Percentiles rank a stretch among this genome's conserved stretches.
Conservation (phyloP, 805 yeast genomes). For the Metschnikowia aberdeeniae region DNA sequence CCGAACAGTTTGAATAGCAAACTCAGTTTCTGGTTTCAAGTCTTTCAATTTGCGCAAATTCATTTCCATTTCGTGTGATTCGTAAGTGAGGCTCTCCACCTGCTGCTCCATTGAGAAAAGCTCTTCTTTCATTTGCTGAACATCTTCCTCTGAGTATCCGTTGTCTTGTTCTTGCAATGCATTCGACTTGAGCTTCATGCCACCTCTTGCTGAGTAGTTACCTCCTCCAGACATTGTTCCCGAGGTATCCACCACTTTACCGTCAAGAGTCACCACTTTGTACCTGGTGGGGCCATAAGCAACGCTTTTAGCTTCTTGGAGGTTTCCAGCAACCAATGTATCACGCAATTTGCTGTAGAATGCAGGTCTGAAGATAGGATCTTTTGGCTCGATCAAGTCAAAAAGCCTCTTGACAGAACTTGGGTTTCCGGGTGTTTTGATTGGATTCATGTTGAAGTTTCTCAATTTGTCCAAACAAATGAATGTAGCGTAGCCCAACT, state of each 20-base stretch:
- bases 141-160: slow-evolving; percentile 53
- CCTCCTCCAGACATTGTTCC: slow-evolving; percentile 99
- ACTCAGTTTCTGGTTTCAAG: slow-evolving; percentile 66
- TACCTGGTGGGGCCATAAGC: slow-evolving; percentile 80
- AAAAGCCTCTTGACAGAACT: slow-evolving; percentile 73
- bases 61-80: slow-evolving; percentile 54
- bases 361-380: slow-evolving; percentile 73
- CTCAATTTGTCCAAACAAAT: slow-evolving; percentile 74
- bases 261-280: slow-evolving; percentile 90
- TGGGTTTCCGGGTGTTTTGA: slow-evolving; percentile 61
- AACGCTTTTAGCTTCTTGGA: slow-evolving; percentile 77
- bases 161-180: slow-evolving; percentile 19
- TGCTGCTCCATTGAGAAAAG: slow-evolving; percentile 50
- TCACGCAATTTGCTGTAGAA: slow-evolving; percentile 84
- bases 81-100: slow-evolving; percentile 46
- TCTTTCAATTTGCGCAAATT: slow-evolving; percentile 57
- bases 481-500: slow-evolving; percentile 85
- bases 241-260: slow-evolving; percentile 84
- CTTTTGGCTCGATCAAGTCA: slow-evolving; percentile 70
- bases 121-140: slow-evolving; percentile 50
- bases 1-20: slow-evolving; percentile 51
- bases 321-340: slow-evolving; percentile 78
- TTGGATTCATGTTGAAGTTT: slow-evolving; percentile 51
- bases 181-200: slow-evolving; percentile 57
- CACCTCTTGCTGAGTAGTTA: slow-evolving; percentile 60